Conservation (phyloP, 2,329 filamentous ascomycete genomes). For the Fusarium vanettenii region DNA sequence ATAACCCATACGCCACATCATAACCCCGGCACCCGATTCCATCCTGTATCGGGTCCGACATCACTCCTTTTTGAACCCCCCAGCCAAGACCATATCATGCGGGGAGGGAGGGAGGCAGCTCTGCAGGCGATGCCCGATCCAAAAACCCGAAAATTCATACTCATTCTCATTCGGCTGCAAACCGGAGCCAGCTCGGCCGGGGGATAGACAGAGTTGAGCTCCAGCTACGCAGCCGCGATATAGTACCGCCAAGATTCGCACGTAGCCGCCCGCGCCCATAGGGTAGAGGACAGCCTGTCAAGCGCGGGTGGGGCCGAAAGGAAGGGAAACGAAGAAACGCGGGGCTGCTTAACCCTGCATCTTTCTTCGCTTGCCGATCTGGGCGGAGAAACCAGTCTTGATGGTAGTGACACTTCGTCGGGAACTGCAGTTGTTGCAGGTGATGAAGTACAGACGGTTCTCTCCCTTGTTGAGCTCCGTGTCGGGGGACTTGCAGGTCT, state of each 20-base stretch:
- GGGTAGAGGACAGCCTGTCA: slow-evolving; percentile 13
- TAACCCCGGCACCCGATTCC: slow-evolving; percentile 36
- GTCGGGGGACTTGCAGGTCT: slow-evolving; percentile 94
- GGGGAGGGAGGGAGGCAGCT: slow-evolving; percentile 21
- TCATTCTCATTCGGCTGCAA: slow-evolving; percentile 21
- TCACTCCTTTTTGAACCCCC: slow-evolving; percentile 36
- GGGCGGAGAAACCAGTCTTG: slow-evolving; percentile 99
- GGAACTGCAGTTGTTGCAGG: slow-evolving; percentile 85
- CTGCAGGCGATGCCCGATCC: slow-evolving; percentile 32
- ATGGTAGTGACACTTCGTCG: slow-evolving; percentile 94
- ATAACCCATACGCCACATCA: slow-evolving; percentile 43
- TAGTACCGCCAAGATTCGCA: slow-evolving; percentile 11
- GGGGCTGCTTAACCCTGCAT: slow-evolving; percentile 76
- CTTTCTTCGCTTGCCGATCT: slow-evolving; percentile 98
- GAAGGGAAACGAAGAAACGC: slow-evolving; percentile 12
- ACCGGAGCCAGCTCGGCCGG: background rate
- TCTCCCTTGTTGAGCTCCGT: slow-evolving; percentile 98
- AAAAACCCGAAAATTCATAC: slow-evolving; percentile 33
- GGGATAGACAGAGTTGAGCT: background rate
- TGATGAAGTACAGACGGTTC: slow-evolving; percentile 99
- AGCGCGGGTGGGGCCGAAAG: slow-evolving; percentile 8
- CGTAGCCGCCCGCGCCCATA: slow-evolving; percentile 18
- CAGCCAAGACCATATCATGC: slow-evolving; percentile 21
- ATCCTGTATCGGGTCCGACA: slow-evolving; percentile 24
- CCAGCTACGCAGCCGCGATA: slow-evolving; percentile 19